Evolutionary conservation across 345 rosid genomes (phyloP).

Genomic region (Jatropha curcas): DNA sequence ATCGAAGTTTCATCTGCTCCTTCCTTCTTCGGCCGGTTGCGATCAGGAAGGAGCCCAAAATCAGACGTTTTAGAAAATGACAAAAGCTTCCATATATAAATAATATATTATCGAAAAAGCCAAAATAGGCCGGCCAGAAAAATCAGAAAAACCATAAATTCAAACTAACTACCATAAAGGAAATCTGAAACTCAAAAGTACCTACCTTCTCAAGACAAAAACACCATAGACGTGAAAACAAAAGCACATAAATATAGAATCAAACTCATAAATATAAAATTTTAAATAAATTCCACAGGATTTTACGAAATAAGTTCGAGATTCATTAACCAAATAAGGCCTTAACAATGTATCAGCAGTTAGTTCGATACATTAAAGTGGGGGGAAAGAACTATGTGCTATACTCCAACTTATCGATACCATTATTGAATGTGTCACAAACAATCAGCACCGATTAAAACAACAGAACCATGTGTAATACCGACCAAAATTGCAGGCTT

Average conservation of each 20-base stretch:
- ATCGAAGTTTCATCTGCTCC: constrained; percentile 18
- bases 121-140: not conserved
- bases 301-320: no score
- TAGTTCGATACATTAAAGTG: no score
- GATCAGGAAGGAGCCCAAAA: not conserved
- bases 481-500: not conserved
- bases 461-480: not conserved
- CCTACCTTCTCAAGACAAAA: not conserved
- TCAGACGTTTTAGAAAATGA: not conserved
- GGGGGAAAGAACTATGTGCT: no score
- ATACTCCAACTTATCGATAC: not conserved
- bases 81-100: not conserved
- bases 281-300: no score
- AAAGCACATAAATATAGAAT: no score
- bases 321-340: no score
- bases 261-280: no score
- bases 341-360: no score
- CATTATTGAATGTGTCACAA: not conserved
- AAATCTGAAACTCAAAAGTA: no score
- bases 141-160: no score
- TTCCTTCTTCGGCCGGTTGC: not conserved
- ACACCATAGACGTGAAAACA: not conserved
- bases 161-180: no score
- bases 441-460: not conserved
- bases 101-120: no score